These are phyloP conservation scores for Neoboletus magnificus DNA, from an alignment of 768 basidiomycete genomes.

Conservation along the genomic window DNA sequence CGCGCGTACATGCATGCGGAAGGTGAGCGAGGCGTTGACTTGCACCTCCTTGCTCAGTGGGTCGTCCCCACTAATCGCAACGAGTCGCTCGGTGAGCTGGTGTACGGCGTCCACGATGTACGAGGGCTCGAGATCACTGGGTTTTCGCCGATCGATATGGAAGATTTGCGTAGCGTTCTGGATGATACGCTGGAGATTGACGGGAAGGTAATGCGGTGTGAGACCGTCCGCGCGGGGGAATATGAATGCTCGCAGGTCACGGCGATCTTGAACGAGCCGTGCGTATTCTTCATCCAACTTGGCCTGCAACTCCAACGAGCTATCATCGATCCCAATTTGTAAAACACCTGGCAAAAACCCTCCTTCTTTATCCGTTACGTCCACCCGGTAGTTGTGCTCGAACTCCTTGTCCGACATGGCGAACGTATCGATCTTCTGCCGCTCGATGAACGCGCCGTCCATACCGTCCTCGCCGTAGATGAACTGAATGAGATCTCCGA, in stretches of 20 bases:
- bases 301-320: conserved; percentile 76
- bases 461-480: conserved; percentile 98
- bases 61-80: conserved; percentile 89
- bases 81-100: conserved; percentile 69
- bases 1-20: conserved; percentile 90
- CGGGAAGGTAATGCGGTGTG: conserved; percentile 82
- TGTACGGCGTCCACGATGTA: conserved; percentile 82
- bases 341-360: conserved; percentile 79
- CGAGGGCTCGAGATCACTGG: conserved; percentile 84
- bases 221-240: conserved; percentile 75
- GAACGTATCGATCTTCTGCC: conserved; percentile 89
- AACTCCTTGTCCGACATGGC: conserved; percentile 78
- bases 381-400: conserved; percentile 91
- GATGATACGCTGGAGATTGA: conserved; percentile 92
- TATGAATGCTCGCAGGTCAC: conserved; percentile 72
- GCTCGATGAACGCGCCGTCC: conserved; percentile 97
- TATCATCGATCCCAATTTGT: conserved; percentile 85
- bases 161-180: conserved; percentile 96
- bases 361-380: conserved; percentile 78
- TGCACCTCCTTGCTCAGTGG: conserved; percentile 73
- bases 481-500: conserved; percentile 95
- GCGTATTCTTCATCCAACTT: conserved; percentile 78
- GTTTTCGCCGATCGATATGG: conserved; percentile 92
- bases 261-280: conserved; percentile 71
- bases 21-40: conserved; percentile 84